Conservation (phyloP, 1,284 basidiomycete genomes). For the Puccinia horiana region DNA sequence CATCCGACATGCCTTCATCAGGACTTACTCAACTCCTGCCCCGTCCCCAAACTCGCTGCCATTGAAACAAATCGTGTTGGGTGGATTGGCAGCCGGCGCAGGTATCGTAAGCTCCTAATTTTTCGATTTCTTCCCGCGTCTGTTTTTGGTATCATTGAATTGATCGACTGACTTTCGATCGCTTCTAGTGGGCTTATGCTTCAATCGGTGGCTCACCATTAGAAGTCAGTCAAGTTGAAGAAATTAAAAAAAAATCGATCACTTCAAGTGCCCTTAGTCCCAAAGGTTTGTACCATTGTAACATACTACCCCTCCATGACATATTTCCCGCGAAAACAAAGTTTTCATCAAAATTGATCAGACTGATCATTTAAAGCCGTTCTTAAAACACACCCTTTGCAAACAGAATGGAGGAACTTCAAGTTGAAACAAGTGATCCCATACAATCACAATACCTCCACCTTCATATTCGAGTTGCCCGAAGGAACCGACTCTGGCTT, state of each 20-base stretch:
- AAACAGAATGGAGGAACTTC: slow-evolving; percentile 45
- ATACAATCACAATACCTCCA: slow-evolving; percentile 58
- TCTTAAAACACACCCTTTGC: not conserved
- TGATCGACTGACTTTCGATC: not conserved
- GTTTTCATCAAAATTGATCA: not conserved
- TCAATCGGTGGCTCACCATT: not conserved
- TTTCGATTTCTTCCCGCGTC: not conserved
- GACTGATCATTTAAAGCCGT: not conserved
- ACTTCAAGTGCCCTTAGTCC: slow-evolving; percentile 19
- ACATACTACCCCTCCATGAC: not conserved
- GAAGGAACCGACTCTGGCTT: slow-evolving; percentile 76
- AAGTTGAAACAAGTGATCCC: slow-evolving; percentile 43
- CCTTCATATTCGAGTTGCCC: slow-evolving; percentile 81
- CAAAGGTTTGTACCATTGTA: not conserved
- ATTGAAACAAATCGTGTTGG: slow-evolving; percentile 1
- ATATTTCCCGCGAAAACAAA: too few relatives aligned
- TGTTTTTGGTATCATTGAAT: too few relatives aligned
- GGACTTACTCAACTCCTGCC: slow-evolving; percentile 7
- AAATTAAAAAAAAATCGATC: not conserved
- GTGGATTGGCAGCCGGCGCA: slow-evolving; percentile 17
- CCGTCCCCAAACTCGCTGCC: not conserved
- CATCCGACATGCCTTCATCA: not conserved
- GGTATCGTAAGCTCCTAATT: not conserved
- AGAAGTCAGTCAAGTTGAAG: not conserved
- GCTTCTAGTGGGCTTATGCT: not conserved